A percentile compares a stretch with the other conserved stretches of the same genome.
phyloP scores from a whole-genome alignment of 108 stramenopile species.

The Cyclostephanos tholiformis region DNA sequence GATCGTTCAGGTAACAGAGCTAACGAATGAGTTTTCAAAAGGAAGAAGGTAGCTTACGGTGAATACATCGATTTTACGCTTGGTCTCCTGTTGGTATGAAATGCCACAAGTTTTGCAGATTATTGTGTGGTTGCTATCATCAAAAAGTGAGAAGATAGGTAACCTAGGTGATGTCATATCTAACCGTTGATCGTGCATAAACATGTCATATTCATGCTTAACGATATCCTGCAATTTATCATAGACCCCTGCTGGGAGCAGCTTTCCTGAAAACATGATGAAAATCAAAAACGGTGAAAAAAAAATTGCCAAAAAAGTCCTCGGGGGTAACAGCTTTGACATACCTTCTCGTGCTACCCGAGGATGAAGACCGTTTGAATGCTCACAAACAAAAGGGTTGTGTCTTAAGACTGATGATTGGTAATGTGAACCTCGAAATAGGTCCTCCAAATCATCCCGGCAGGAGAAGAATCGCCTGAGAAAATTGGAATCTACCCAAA shows the following conservation, averaged over 20 bases:
- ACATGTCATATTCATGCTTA: slow-evolving; percentile 32
- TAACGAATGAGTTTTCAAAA: not conserved
- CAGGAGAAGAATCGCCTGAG: slow-evolving; percentile 63
- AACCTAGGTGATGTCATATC: not conserved
- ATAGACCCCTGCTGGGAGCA: slow-evolving; percentile 55
- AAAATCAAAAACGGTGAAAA: not conserved
- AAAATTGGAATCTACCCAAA: slow-evolving; percentile 62
- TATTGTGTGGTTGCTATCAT: slow-evolving; percentile 12
- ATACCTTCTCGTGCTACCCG: slow-evolving; percentile 38
- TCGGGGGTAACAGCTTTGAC: not conserved
- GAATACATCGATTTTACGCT: slow-evolving; percentile 23
- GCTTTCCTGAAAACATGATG: slow-evolving; percentile 52
- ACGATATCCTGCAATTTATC: slow-evolving; percentile 47
- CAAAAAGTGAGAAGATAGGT: not conserved
- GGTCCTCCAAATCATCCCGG: slow-evolving; percentile 52
- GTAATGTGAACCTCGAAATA: slow-evolving; percentile 27
- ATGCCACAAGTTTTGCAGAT: slow-evolving; percentile 22
- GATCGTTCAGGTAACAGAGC: not conserved
- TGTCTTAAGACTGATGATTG: slow-evolving; percentile 33
- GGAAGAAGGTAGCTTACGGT: slow-evolving; percentile 11
- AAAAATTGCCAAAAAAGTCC: too few species aligned
- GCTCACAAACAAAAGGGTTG: slow-evolving; percentile 53
- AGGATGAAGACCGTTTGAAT: slow-evolving; percentile 57
- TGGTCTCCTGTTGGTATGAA: slow-evolving; percentile 28
- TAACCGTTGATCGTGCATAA: slow-evolving; percentile 17